phyloP scores from a whole-genome alignment of 2,329 filamentous ascomycete species.

The Talaromyces verruculosus region DNA sequence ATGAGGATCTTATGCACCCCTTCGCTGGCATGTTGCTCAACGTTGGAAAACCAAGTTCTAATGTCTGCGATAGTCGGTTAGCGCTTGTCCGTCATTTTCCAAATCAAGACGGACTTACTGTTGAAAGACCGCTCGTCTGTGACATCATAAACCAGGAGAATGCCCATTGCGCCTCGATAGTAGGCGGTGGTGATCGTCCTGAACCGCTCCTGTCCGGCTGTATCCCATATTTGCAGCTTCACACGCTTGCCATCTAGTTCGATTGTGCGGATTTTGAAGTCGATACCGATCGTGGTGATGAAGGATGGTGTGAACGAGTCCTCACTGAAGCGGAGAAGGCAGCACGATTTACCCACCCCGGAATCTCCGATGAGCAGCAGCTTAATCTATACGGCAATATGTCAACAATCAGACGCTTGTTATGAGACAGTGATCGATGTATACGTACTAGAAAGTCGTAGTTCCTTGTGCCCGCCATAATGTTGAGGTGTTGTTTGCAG shows the following conservation, averaged over 20 bases:
- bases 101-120: slow-evolving; percentile 60
- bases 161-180: slow-evolving; percentile 97
- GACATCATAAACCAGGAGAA: slow-evolving; percentile 95
- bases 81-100: background rate
- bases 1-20: slow-evolving; percentile 99
- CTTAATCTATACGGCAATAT: slow-evolving; percentile 69
- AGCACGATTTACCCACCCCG: slow-evolving; percentile 95
- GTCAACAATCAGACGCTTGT: background rate
- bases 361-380: slow-evolving; percentile 95
- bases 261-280: slow-evolving; percentile 99
- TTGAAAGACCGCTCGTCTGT: slow-evolving; percentile 95
- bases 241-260: slow-evolving; percentile 98
- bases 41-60: slow-evolving; percentile 98
- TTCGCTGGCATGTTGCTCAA: slow-evolving; percentile 96
- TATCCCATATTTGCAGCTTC: slow-evolving; percentile 99
- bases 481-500: slow-evolving; percentile 23
- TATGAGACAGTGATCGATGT: background rate
- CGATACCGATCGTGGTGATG: slow-evolving; percentile 98
- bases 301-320: slow-evolving; percentile 97
- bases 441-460: slow-evolving; percentile 93
- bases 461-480: slow-evolving; percentile 95
- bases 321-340: slow-evolving; percentile 92
- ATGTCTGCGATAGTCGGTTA: slow-evolving; percentile 65
- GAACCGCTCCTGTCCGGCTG: slow-evolving; percentile 96
- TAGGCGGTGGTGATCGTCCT: slow-evolving; percentile 98